Percentiles rank a stretch among this genome's conserved stretches.
phyloP scores from a whole-genome alignment of 371 early-diverging fungal genomes.

The Capniomyces stellatus region DNA sequence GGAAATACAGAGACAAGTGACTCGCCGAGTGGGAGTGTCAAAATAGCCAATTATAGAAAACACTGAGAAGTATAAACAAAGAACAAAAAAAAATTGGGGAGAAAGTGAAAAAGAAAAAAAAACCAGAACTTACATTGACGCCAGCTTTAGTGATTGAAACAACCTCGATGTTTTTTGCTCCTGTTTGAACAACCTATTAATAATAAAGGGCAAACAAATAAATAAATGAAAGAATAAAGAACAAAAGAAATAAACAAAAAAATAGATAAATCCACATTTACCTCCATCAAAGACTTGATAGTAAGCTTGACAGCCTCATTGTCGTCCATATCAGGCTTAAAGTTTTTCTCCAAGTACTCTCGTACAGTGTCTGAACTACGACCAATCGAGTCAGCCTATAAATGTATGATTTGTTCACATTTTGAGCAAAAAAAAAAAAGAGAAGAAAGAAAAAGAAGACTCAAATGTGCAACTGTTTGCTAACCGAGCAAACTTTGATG shows the following conservation, averaged over 20 bases:
- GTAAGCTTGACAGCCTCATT: conserved; percentile 77
- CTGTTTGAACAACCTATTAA: conserved; percentile 80
- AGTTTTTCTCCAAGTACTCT: conserved; percentile 95
- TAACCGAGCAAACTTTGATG: too few species aligned
- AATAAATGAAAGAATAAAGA: too few species aligned
- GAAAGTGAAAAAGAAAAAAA: background rate
- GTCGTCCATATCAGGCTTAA: conserved; percentile 59
- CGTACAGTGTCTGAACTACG: conserved; percentile 90
- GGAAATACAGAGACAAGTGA: too few species aligned
- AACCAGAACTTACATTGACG: conserved; percentile 18
- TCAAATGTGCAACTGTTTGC: too few species aligned
- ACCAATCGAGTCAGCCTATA: conserved; percentile 85
- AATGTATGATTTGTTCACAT: too few species aligned
- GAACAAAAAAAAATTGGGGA: background rate
- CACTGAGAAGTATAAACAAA: background rate
- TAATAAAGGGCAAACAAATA: too few species aligned
- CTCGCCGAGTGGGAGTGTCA: too few species aligned
- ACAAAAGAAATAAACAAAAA: too few species aligned
- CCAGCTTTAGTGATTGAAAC: conserved; percentile 69
- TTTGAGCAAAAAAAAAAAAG: too few species aligned
- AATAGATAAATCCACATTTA: too few species aligned
- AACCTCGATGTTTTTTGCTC: conserved; percentile 96
- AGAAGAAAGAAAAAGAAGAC: too few species aligned
- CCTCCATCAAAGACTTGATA: conserved; percentile 76
- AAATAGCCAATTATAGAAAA: too few species aligned